A percentile compares a stretch with the other conserved stretches of the same genome.
Evolutionary conservation across 768 basidiomycete genomes (phyloP).

Genomic region (Xerocomellus intermedius): DNA sequence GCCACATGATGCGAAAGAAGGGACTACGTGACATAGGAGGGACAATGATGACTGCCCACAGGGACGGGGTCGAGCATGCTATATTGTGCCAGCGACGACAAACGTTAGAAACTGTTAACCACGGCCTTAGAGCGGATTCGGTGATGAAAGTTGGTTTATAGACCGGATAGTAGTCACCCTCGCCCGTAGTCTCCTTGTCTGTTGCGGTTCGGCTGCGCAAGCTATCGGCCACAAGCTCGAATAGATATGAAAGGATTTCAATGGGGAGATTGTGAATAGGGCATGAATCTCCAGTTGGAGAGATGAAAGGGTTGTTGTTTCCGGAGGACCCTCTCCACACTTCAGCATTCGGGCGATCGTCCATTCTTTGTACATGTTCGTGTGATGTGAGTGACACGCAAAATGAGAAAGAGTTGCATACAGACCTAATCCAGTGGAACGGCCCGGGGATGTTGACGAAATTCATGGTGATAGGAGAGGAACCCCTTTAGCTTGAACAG

Average conservation of each 20-base stretch:
- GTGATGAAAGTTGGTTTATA: too few relatives aligned
- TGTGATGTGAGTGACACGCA: neutral
- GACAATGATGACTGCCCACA: neutral
- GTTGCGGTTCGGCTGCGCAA: neutral
- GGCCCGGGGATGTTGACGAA: too few relatives aligned
- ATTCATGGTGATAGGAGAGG: too few relatives aligned
- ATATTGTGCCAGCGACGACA: neutral
- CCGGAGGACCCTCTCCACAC: too few relatives aligned
- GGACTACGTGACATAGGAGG: fast-evolving
- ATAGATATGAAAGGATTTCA: neutral
- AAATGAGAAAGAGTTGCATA: too few relatives aligned
- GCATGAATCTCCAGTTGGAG: neutral
- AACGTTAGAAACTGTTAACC: neutral
- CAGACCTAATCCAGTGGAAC: too few relatives aligned
- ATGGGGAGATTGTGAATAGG: neutral
- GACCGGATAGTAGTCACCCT: neutral
- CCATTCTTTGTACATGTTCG: neutral
- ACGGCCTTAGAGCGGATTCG: neutral
- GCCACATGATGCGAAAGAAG: neutral
- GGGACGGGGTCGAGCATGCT: neutral
- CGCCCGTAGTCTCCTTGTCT: too few relatives aligned
- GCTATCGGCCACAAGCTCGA: neutral
- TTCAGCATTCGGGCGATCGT: neutral
- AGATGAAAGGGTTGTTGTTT: neutral
- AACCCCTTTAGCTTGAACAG: too few relatives aligned